phyloP scores from a whole-genome alignment of 164 flowering plant species.

The Nymphaea thermarum region DNA sequence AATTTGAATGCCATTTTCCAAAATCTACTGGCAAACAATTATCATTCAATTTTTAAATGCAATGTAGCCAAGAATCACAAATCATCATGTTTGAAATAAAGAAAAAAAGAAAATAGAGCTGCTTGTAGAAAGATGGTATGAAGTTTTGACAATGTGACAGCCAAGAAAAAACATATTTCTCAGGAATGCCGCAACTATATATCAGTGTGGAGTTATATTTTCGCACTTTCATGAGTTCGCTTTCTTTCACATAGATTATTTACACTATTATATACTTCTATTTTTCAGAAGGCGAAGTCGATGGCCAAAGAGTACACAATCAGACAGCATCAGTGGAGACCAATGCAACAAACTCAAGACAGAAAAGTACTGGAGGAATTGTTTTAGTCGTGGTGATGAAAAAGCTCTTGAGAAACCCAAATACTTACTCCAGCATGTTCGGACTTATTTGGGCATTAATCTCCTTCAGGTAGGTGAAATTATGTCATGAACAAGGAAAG shows the following conservation, averaged over 20 bases:
- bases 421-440: constrained; percentile 51
- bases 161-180: too few relatives aligned
- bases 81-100: neutral
- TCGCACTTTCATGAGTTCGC: neutral
- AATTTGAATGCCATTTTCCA: too few relatives aligned
- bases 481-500: neutral
- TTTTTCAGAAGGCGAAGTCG: constrained; percentile 18
- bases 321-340: constrained; percentile 21
- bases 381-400: constrained; percentile 41
- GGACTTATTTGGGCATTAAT: constrained; percentile 70
- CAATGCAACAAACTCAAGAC: constrained; percentile 14
- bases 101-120: neutral
- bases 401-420: constrained; percentile 72
- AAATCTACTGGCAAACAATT: too few relatives aligned
- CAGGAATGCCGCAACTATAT: too few relatives aligned
- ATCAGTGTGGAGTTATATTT: too few relatives aligned
- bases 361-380: constrained; percentile 16
- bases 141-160: too few relatives aligned
- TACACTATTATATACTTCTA: neutral
- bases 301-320: constrained; percentile 20
- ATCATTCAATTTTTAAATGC: too few relatives aligned
- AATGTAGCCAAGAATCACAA: too few relatives aligned
- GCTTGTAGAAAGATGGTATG: neutral
- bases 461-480: constrained; percentile 33
- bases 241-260: neutral